Evolutionary conservation across 148 eudicot genomes (phyloP), one percentile per base, ranked within the genome.

Genomic region (Agrostemma githago): DNA sequence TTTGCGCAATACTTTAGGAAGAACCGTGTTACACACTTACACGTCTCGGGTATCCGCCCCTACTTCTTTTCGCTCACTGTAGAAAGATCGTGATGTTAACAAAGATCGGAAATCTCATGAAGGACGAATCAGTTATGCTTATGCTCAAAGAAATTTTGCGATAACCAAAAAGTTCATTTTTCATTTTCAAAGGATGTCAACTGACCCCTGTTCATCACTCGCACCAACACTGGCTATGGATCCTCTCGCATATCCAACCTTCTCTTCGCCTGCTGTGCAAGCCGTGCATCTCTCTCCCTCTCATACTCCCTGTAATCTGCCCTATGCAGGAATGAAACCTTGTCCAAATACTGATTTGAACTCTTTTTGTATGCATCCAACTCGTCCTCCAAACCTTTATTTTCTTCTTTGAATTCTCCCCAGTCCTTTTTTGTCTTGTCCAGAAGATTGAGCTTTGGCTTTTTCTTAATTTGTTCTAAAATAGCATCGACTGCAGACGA

Each of bases 351-450:
- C 79, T 95, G 97, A 75, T 95, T 92, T 71, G 97, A 84, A 78
- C 98, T 95, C 82, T 90, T 95, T 85, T 90, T 95, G 82, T 92
- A 92, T 48, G 89, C 88, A 75, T 90, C 98, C 75, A 95, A 75
- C 77, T 95, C 97, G 3, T 88, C 92, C 68, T 91, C 98, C 83
- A 90, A 62, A 57, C 96, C 93, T 81, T 74, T 90, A 80, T 90
- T 82, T 76, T 95, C 98, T 43, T 86, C 96, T 84, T 95, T 95
- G 79, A 81, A 95, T 75, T 87, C 97, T 42, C 97, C 97, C 98
- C 98, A 95, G 76, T 95, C 98, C 82, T 88, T 95, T 82, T 95
- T 95, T 4, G 98, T 95, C 86, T 95, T 95, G 83, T 95, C 98
- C 19, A 95, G 97, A 72, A 95, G 92, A 79, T 89, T 95, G 11